A percentile compares a stretch with the other conserved stretches of the same genome.
Evolutionary conservation across 345 rosid species (phyloP).

Genomic region (Turnera subulata): DNA sequence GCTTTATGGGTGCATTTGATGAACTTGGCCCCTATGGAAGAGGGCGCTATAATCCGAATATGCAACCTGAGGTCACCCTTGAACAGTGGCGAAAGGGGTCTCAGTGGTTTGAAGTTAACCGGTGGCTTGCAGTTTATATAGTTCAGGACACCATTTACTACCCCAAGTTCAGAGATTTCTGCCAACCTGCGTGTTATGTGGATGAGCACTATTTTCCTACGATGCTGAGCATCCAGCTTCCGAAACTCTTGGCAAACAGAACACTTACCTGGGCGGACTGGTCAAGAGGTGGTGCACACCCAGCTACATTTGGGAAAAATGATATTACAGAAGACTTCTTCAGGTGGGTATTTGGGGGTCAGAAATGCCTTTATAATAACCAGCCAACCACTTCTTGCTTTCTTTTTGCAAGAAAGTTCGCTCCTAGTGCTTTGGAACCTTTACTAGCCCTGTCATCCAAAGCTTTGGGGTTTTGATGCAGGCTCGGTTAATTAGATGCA

Average conservation of each 20-base stretch:
- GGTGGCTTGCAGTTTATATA: background rate
- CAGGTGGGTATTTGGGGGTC: too few relatives aligned
- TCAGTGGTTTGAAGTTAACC: conserved; percentile 2
- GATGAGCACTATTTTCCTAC: conserved; percentile 11
- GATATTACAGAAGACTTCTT: background rate
- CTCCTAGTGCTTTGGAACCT: background rate
- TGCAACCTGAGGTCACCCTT: background rate
- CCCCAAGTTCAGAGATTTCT: background rate
- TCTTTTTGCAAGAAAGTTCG: background rate
- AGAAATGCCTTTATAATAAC: too few relatives aligned
- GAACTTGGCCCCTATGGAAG: background rate
- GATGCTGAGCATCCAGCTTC: background rate
- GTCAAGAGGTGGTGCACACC: background rate
- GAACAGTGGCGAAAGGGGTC: conserved; percentile 1
- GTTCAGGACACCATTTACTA: background rate
- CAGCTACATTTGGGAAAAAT: background rate
- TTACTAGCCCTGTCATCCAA: background rate
- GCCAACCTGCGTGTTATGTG: background rate
- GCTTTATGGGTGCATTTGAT: background rate
- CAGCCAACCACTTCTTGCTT: background rate
- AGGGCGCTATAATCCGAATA: background rate
- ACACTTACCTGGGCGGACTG: background rate
- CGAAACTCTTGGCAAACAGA: background rate
- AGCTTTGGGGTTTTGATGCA: too few relatives aligned
- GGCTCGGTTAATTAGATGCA: too few relatives aligned